Conservation (phyloP, 352 stramenopile species). For the Aphanomyces cochlioides region DNA sequence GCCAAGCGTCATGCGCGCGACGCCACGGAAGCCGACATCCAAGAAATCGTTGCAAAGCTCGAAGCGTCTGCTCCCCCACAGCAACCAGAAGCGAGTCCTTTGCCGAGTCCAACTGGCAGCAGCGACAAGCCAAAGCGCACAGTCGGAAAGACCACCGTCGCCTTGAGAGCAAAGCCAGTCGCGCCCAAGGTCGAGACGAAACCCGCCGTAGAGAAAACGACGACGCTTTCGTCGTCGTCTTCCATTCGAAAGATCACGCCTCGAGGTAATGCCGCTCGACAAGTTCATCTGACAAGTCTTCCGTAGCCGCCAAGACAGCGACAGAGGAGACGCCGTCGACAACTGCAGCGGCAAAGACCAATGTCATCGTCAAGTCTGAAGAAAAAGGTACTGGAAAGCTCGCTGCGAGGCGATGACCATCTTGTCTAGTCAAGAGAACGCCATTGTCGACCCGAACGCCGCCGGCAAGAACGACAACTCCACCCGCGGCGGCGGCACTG, state of each 20-base stretch:
- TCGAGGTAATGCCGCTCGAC: background rate
- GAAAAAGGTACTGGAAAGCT: no score
- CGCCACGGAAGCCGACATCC: background rate
- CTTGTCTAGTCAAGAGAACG: no score
- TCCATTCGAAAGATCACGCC: background rate
- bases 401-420: no score
- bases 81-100: conserved; percentile 5
- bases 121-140: background rate
- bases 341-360: background rate
- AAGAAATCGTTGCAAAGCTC: conserved; percentile 21
- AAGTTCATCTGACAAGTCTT: no score
- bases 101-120: background rate
- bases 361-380: background rate
- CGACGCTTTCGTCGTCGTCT: no score
- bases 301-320: no score
- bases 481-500: background rate
- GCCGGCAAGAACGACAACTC: background rate
- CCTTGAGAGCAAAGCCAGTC: background rate
- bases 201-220: background rate
- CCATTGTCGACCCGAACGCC: background rate
- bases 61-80: background rate
- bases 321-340: no score
- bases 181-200: background rate
- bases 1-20: background rate
- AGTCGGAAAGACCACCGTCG: background rate